Conservation (phyloP, 177 flowering plant species). For the Vitis hybrid region DNA sequence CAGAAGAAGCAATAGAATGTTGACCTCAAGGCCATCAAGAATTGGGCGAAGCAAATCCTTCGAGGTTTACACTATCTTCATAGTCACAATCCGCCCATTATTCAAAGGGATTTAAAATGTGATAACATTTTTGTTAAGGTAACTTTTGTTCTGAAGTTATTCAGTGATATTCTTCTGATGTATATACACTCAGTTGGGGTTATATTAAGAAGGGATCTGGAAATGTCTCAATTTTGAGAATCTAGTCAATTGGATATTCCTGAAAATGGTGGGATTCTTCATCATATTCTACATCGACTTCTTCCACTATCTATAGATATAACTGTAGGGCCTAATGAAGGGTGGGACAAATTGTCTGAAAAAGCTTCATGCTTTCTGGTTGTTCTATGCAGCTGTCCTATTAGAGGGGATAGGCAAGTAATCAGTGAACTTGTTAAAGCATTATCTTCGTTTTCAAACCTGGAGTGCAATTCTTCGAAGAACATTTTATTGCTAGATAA, state of each 20-base stretch:
- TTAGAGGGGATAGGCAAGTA: conserved; percentile 66
- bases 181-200: conserved; percentile 77
- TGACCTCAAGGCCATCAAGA: conserved; percentile 75
- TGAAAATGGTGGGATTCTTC: conserved; percentile 26
- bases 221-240: conserved; percentile 54
- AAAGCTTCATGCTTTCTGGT: conserved; percentile 89
- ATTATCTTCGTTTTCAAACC: no score
- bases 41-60: conserved; percentile 88
- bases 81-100: conserved; percentile 53
- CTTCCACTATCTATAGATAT: conserved; percentile 66
- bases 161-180: conserved; percentile 88
- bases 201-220: conserved; percentile 70
- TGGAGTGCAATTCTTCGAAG: no score
- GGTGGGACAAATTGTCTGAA: conserved; percentile 84
- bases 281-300: conserved; percentile 72
- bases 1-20: conserved; percentile 15
- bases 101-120: no score
- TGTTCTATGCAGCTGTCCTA: conserved; percentile 77
- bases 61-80: conserved; percentile 72
- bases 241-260: not conserved
- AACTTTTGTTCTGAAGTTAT: conserved; percentile 79
- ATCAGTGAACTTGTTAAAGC: conserved; percentile 55
- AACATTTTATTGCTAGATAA: no score
- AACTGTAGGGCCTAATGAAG: conserved; percentile 67
- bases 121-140: conserved; percentile 51